Conservation (phyloP, 495 filamentous ascomycete genomes). For the Daldinia loculata region DNA sequence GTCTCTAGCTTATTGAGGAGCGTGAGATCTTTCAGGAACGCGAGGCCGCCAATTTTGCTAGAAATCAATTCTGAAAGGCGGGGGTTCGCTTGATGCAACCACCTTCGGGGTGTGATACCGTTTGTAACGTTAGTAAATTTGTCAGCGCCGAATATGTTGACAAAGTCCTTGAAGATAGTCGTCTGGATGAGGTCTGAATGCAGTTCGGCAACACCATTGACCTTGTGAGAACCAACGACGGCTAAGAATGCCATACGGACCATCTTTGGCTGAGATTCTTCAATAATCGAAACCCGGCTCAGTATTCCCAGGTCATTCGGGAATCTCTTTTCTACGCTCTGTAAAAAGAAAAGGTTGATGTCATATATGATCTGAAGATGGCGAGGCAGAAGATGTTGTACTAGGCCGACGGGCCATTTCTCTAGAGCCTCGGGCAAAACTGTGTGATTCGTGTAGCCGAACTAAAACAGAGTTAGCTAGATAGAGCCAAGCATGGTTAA, state of each 20-base stretch:
- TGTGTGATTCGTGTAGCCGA: constrained; percentile 98
- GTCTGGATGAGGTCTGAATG: constrained; percentile 97
- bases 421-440: constrained; percentile 96
- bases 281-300: constrained; percentile 88
- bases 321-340: constrained; percentile 86
- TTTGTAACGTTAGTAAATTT: constrained; percentile 99
- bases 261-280: constrained; percentile 98
- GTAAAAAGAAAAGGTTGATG: constrained; percentile 94
- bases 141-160: constrained; percentile 89
- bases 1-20: constrained; percentile 82
- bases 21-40: constrained; percentile 88
- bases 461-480: constrained; percentile 52
- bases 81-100: constrained; percentile 98
- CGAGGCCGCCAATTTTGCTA: constrained; percentile 81
- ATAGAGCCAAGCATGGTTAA: not conserved
- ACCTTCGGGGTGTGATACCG: constrained; percentile 92
- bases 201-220: constrained; percentile 96
- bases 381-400: constrained; percentile 91
- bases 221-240: constrained; percentile 97
- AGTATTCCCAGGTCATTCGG: constrained; percentile 89
- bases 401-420: constrained; percentile 95
- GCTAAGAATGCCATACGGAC: constrained; percentile 95
- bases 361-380: constrained; percentile 99
- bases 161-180: constrained; percentile 99
- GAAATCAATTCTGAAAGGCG: constrained; percentile 90